These are phyloP conservation scores for Cyberlindnera lachancei DNA, from an alignment of 805 yeast species.

Conservation along the genomic window DNA sequence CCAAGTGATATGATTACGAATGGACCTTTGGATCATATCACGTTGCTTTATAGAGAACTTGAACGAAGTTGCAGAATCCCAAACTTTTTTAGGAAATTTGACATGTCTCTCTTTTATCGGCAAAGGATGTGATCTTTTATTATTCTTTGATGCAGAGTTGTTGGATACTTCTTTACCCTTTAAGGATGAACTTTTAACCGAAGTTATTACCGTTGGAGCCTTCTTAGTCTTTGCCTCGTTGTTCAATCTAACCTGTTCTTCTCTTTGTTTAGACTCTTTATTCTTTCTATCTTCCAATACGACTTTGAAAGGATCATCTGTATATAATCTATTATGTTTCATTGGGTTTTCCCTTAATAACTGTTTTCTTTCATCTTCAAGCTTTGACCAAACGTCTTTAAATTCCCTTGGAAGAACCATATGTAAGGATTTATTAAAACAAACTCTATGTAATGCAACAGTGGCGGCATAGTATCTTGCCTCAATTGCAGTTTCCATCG, in stretches of 20 bases:
- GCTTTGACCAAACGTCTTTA: conserved; percentile 65
- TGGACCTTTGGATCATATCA: conserved; percentile 50
- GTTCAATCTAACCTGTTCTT: conserved; percentile 35
- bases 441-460: conserved; percentile 70
- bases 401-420: conserved; percentile 84
- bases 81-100: conserved; percentile 42
- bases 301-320: conserved; percentile 70
- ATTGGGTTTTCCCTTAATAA: conserved; percentile 38
- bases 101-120: conserved; percentile 14
- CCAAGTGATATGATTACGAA: conserved; percentile 56
- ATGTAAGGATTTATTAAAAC: conserved; percentile 74
- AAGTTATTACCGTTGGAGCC: conserved; percentile 38
- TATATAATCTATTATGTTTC: conserved; percentile 46
- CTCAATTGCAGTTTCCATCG: conserved; percentile 78
- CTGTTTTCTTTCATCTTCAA: conserved; percentile 53
- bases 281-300: conserved; percentile 48
- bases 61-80: conserved; percentile 66
- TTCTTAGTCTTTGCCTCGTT: conserved; percentile 44
- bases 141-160: background rate
- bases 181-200: conserved; percentile 5
- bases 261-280: conserved; percentile 37
- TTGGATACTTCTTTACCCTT: too few relatives aligned
- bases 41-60: conserved; percentile 62
- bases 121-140: background rate
- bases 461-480: conserved; percentile 92